These are phyloP conservation scores for Cutaneotrichosporon cyanovorans DNA, from an alignment of 1,284 basidiomycete genomes.

Conservation along the genomic window DNA sequence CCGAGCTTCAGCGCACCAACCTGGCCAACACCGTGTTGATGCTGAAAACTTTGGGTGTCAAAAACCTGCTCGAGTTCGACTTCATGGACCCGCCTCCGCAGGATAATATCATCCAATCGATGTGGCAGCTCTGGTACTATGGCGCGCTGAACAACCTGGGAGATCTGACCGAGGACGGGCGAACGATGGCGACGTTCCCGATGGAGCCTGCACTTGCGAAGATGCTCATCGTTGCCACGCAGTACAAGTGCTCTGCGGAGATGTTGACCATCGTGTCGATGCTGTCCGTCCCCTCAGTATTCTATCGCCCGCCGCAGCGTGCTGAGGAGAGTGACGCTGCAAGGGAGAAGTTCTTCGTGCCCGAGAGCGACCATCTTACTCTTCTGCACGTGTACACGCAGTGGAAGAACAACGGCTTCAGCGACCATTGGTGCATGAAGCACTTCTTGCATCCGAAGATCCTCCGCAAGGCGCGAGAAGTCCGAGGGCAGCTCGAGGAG, in stretches of 20 bases:
- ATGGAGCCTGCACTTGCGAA: slow-evolving; percentile 98
- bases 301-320: slow-evolving; percentile 89
- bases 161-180: slow-evolving; percentile 83
- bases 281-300: slow-evolving; percentile 94
- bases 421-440: slow-evolving; percentile 86
- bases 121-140: slow-evolving; percentile 99
- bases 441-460: slow-evolving; percentile 97
- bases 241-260: slow-evolving; percentile 85
- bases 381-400: slow-evolving; percentile 94
- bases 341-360: slow-evolving; percentile 95
- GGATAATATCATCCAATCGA: slow-evolving; percentile 92
- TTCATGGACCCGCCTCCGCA: slow-evolving; percentile 92
- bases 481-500: slow-evolving; percentile 91
- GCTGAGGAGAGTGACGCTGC: slow-evolving; percentile 95
- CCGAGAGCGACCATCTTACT: slow-evolving; percentile 95
- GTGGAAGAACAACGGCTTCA: slow-evolving; percentile 89
- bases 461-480: slow-evolving; percentile 88
- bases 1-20: slow-evolving; percentile 97
- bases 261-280: slow-evolving; percentile 99
- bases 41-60: slow-evolving; percentile 89
- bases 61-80: slow-evolving; percentile 94
- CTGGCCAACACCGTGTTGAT: slow-evolving; percentile 91
- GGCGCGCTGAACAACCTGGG: slow-evolving; percentile 95
- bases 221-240: slow-evolving; percentile 93
- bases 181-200: slow-evolving; percentile 97